Evolutionary conservation across 2,329 filamentous ascomycete species (phyloP), one percentile per base, ranked within the genome.

Genomic region (Capronia coronata): DNA sequence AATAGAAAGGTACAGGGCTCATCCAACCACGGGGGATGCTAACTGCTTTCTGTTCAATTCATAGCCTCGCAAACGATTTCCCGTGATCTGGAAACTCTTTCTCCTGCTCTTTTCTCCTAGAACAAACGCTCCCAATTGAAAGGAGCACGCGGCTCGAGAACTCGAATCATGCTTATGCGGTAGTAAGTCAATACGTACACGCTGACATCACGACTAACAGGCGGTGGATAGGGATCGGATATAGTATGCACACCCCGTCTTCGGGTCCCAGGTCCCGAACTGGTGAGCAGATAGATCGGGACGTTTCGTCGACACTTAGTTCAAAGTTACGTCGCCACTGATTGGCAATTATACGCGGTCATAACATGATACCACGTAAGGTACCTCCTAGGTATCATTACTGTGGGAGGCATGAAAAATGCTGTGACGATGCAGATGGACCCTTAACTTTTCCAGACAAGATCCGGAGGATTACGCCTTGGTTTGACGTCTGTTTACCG

Each of bases 21-120:
- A 39, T 18, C 47, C 40, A 38, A 44, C 47, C 47, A 43, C n/a
- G 42, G 25, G n/a, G 13, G 29, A 37, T 41, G 44, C 29, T 32
- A 43, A 44, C 43, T 27, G 34, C 25, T 18, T 30, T 30, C 25
- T 11, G 18, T 32, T 14, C 34, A n/a, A n/a, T 37, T 51, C 45
- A 51, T 48, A 54, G 48, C 52, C 52, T 54, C 52, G 51, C 29
- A 54, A 40, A 30, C 2, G 34, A 25, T 19, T 29, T 39, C 21
- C 14, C 9, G 14, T 14, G 14, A 14, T 22, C 23, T 5, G 23
- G 23, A 27, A 10, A 27, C 10, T 27, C 23, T 13, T 16, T n/a
- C 39, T 9, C 35, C 23, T 40, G n/a, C 39, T n/a, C 9, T 16
- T 32, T 19, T 42, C 23, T 32, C 21, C 21, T 34, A 41, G 25